Evolutionary conservation across 345 rosid genomes (phyloP).

Genomic region (Aethionema arabicum): DNA sequence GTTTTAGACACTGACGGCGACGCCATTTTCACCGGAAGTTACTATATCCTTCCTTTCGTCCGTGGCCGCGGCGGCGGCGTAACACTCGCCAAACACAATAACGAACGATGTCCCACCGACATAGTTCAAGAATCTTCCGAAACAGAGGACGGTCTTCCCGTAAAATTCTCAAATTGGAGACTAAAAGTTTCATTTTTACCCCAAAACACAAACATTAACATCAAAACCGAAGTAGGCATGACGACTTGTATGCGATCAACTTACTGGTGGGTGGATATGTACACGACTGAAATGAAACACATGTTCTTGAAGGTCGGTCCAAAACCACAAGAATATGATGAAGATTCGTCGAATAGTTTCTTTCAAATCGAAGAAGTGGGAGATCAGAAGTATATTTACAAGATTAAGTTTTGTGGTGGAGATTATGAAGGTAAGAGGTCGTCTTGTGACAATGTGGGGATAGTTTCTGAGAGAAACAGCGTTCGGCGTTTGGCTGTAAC

Average conservation of each 20-base stretch:
- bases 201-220: constrained; percentile 5
- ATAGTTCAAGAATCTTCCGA: constrained; percentile 10
- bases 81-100: not conserved
- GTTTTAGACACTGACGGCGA: constrained; percentile 10
- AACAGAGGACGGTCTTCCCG: not conserved
- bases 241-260: not conserved
- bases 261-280: not conserved
- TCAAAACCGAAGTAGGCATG: not conserved
- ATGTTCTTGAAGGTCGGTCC: not conserved
- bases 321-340: not conserved
- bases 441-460: not conserved
- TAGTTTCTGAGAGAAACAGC: not conserved
- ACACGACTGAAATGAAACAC: not conserved
- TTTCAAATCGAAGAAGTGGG: not conserved
- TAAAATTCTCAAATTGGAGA: constrained; percentile 24
- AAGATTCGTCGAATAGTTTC: not conserved
- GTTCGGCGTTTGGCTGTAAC: not conserved
- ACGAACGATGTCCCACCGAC: not conserved
- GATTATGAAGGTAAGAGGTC: not conserved
- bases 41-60: constrained; percentile 18
- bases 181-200: constrained; percentile 8
- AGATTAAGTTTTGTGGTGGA: not conserved
- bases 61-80: constrained; percentile 17
- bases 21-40: not conserved
- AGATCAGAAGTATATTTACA: not conserved